A percentile compares a stretch with the other conserved stretches of the same genome.
Evolutionary conservation across 1,284 basidiomycete species (phyloP).

Genomic region (Termitomyces sp.): DNA sequence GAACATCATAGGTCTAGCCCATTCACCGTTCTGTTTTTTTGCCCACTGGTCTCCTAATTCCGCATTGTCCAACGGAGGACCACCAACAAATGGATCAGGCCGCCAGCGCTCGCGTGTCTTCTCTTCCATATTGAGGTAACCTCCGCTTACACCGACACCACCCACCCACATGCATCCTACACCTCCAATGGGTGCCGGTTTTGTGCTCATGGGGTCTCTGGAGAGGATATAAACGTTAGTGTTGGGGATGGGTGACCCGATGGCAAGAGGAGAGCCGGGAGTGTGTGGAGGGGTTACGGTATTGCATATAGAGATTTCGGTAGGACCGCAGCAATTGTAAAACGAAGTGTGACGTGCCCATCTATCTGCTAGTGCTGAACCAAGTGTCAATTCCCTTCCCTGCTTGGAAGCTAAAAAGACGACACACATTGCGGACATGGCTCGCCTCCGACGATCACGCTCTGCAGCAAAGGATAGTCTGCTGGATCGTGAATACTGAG

Average conservation of each 20-base stretch:
- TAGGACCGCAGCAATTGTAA: conserved; percentile 49
- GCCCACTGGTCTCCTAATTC: conserved; percentile 1
- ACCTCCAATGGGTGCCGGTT: conserved; percentile 34
- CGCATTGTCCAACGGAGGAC: not conserved
- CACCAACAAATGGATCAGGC: conserved; percentile 25
- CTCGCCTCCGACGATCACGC: conserved; percentile 55
- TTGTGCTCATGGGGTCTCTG: conserved; percentile 29
- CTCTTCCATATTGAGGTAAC: conserved; percentile 29
- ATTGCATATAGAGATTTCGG: conserved; percentile 52
- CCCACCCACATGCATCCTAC: conserved; percentile 34
- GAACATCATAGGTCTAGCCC: conserved; percentile 27
- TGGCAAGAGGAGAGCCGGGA: conserved; percentile 36
- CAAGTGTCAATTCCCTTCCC: not conserved
- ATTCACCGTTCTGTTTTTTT: conserved; percentile 11
- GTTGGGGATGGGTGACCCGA: conserved; percentile 48
- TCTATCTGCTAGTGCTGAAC: conserved; percentile 40
- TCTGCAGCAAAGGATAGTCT: conserved; percentile 54
- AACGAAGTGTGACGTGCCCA: conserved; percentile 42
- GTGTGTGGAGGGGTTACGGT: conserved; percentile 39
- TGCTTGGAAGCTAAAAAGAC: not conserved
- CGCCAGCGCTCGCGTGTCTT: conserved; percentile 29
- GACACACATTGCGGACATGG: conserved; percentile 48
- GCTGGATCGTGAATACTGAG: conserved; percentile 46
- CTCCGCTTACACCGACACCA: conserved; percentile 27
- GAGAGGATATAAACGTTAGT: conserved; percentile 50